phyloP scores from a whole-genome alignment of 192 early-diverging fungal species.

The Gryganskiella cystojenkinii region DNA sequence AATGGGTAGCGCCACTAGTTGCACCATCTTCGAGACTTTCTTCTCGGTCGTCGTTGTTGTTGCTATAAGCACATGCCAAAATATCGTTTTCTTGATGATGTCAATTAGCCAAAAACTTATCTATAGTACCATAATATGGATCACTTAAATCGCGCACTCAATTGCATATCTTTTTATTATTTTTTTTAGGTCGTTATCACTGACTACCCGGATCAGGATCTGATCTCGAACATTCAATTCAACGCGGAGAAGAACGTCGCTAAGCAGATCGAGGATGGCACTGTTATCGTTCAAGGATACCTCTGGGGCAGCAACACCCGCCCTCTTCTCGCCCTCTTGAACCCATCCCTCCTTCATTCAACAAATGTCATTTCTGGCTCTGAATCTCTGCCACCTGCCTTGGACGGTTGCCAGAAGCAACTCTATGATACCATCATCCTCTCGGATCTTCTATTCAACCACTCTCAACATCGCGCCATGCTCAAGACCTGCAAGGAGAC shows the following conservation, averaged over 20 bases:
- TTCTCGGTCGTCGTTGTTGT: no score
- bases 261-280: conserved; percentile 14
- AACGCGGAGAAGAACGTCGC: conserved; percentile 70
- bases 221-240: conserved; percentile 80
- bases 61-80: conserved; percentile 1
- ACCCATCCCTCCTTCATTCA: conserved; percentile 20
- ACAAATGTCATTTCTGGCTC: conserved; percentile 1
- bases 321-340: conserved; percentile 49
- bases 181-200: conserved; percentile 67
- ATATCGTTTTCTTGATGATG: no score
- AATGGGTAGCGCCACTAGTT: no score
- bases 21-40: no score
- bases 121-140: no score
- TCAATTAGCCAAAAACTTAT: no score
- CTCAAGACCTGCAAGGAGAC: conserved; percentile 73
- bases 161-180: neutral
- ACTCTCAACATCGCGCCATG: conserved; percentile 84
- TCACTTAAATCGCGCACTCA: no score
- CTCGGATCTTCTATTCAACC: conserved; percentile 90
- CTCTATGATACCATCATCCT: conserved; percentile 85
- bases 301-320: conserved; percentile 75
- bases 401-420: conserved; percentile 2
- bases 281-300: conserved; percentile 64
- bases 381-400: conserved; percentile 13
- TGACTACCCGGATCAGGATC: conserved; percentile 81